These are phyloP conservation scores for Pseudonitzschia delicatissima DNA, from an alignment of 108 stramenopile genomes.

Conservation along the genomic window DNA sequence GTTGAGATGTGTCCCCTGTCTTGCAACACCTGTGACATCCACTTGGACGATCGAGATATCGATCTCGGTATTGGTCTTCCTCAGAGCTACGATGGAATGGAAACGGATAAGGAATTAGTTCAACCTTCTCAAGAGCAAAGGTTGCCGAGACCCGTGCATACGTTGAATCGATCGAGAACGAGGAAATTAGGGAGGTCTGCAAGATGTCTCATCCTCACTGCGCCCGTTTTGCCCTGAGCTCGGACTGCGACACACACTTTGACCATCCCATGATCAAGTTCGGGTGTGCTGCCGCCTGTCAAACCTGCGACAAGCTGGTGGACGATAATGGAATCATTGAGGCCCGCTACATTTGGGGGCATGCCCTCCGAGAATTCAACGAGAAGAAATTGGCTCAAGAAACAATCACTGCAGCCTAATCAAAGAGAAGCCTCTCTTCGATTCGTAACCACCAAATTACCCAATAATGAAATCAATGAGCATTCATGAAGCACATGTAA, in stretches of 20 bases:
- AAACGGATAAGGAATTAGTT: slow-evolving; percentile 5
- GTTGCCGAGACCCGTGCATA: slow-evolving; percentile 15
- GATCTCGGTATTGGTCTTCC: slow-evolving; percentile 19
- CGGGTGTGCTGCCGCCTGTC: slow-evolving; percentile 26
- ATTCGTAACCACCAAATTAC: too few relatives aligned
- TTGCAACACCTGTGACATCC: slow-evolving; percentile 25
- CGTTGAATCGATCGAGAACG: slow-evolving; percentile 10
- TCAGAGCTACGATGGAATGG: slow-evolving; percentile 17
- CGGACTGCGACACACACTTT: slow-evolving; percentile 4
- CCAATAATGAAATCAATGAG: too few relatives aligned
- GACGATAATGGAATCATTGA: slow-evolving; percentile 6
- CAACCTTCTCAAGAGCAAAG: slow-evolving; percentile 7
- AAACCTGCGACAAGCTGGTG: slow-evolving; percentile 18
- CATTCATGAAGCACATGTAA: too few relatives aligned
- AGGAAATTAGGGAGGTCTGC: slow-evolving; percentile 12
- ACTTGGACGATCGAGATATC: slow-evolving; percentile 19
- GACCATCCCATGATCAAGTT: slow-evolving; percentile 26
- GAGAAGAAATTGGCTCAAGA: slow-evolving; percentile 1
- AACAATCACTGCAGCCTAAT: neutral
- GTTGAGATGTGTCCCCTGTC: slow-evolving; percentile 26
- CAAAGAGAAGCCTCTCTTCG: too few relatives aligned
- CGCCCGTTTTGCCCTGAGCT: slow-evolving; percentile 18
- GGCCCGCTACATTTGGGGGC: slow-evolving; percentile 1
- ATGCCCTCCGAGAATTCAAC: slow-evolving; percentile 1
- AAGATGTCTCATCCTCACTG: slow-evolving; percentile 21